Base-by-base conservation (phyloP, 306 rosid species). In the Glycyrrhiza uralensis region DNA sequence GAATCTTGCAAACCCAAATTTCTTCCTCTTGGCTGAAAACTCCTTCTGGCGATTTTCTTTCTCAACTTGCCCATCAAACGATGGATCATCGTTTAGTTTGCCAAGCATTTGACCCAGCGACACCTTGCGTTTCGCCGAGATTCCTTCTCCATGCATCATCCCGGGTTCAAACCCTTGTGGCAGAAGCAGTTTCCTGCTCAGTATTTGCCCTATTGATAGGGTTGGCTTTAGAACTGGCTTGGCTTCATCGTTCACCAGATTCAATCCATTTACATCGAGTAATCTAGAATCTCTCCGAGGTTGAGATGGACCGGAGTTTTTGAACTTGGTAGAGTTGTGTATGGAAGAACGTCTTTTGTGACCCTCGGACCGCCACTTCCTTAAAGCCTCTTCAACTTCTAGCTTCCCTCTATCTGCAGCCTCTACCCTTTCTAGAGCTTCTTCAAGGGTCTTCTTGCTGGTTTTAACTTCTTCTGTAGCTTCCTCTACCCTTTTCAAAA, bases 81-180 rank as follows among this genome's bases (percentile, higher is more conserved):
- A 73, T 8, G 29, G 77, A 77, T 81, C 83, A 9, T 78, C 81
- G 32, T 78, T 71, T 71, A 86, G 86, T 60, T 78, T 91, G 55
- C 88, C 73, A 26, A 94, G 95, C 96, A 91, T 88, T 76, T 89
- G 96, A 71, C 97, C 97, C n/a, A 94, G 51, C 4, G 97, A 91
- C 72, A 86, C 79, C 81, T 87, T 91, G 54, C 77, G 78, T 78
- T 80, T 86, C 72, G 49, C 82, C 0, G 80, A 63, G 71, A 15
- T 74, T 80, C 77, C 79, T 68, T 78, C 94, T 0, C 77, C 46
- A 4, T 32, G 65, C 36, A 67, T 5, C 20, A 51, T 2, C 42
- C 23, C 85, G 0, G 71, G 69, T 79, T 89, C 96, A 66, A 78
- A 67, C 68, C 86, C 86, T 29, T 84, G 90, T 0, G 96, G 87